Evolutionary conservation across 495 filamentous ascomycete species (phyloP).

Genomic region (Wilcoxina mikolae): DNA sequence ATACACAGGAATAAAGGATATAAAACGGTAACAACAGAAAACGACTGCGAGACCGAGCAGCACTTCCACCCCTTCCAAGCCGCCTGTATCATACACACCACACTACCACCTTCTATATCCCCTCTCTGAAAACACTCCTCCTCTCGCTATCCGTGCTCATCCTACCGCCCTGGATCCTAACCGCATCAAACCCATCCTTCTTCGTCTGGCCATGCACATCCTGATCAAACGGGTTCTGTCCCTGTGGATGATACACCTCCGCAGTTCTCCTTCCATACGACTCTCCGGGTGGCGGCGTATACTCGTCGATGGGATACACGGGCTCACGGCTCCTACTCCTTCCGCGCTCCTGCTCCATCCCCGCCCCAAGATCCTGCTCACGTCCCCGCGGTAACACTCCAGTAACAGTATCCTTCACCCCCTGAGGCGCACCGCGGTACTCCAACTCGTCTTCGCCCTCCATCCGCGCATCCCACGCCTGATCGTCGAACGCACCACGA

Average conservation of each 20-base stretch:
- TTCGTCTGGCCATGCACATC: conserved; percentile 23
- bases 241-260: neutral
- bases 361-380: conserved; percentile 4
- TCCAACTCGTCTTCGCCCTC: conserved; percentile 35
- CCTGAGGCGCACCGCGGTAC: conserved; percentile 9
- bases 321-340: conserved; percentile 25
- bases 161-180: conserved; percentile 32
- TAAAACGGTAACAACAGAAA: no score
- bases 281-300: conserved; percentile 8
- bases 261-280: neutral
- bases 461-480: conserved; percentile 42
- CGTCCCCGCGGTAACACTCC: conserved; percentile 1
- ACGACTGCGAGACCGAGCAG: no score
- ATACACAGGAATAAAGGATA: no score
- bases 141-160: conserved; percentile 34
- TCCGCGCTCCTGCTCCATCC: conserved; percentile 24
- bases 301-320: neutral
- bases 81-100: no score
- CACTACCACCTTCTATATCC: no score
- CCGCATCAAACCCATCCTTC: conserved; percentile 26
- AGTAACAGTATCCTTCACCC: conserved; percentile 1
- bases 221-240: conserved; percentile 18
- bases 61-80: no score
- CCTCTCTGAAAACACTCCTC: conserved; percentile 42
- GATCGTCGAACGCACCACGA: conserved; percentile 35